phyloP scores from a whole-genome alignment of 2,329 filamentous ascomycete genomes.

The Monosporascus sp. region DNA sequence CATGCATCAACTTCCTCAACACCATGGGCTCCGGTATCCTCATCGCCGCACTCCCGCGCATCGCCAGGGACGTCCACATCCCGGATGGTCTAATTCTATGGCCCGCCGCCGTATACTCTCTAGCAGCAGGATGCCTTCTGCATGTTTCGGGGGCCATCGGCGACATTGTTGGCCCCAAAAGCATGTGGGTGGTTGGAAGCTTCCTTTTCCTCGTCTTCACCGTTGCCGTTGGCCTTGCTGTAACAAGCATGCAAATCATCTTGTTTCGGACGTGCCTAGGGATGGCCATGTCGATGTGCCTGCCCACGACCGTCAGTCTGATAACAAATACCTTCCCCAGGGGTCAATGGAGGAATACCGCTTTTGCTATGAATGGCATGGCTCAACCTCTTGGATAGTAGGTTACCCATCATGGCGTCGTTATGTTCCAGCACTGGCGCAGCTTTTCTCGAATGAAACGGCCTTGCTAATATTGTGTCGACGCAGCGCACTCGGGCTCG shows the following conservation, averaged over 20 bases:
- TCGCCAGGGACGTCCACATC: slow-evolving; percentile 30
- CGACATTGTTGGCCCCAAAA: slow-evolving; percentile 31
- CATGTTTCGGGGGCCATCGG: slow-evolving; percentile 32
- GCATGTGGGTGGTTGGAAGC: slow-evolving; percentile 29
- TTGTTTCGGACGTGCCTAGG: slow-evolving; percentile 31
- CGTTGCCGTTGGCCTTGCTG: slow-evolving; percentile 27
- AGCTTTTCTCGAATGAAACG: too few species aligned
- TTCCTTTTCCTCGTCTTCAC: slow-evolving; percentile 29
- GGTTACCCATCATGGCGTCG: background rate
- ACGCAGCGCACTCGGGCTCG: slow-evolving; percentile 43
- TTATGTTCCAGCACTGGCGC: too few species aligned
- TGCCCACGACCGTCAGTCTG: slow-evolving; percentile 32
- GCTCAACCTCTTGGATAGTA: background rate
- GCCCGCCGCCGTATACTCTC: slow-evolving; percentile 19
- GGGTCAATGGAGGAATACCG: slow-evolving; percentile 33
- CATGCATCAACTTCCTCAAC: slow-evolving; percentile 30
- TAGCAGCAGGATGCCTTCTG: slow-evolving; percentile 20
- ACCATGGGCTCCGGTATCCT: slow-evolving; percentile 33
- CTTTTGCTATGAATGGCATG: slow-evolving; percentile 38
- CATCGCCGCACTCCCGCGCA: slow-evolving; percentile 32
- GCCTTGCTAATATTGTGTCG: slow-evolving; percentile 23
- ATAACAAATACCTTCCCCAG: slow-evolving; percentile 32
- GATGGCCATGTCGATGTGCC: slow-evolving; percentile 31
- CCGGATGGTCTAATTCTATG: slow-evolving; percentile 23
- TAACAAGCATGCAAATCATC: slow-evolving; percentile 32